Conservation (phyloP, 176 grass and related monocot genomes). For the Ananas comosus region DNA sequence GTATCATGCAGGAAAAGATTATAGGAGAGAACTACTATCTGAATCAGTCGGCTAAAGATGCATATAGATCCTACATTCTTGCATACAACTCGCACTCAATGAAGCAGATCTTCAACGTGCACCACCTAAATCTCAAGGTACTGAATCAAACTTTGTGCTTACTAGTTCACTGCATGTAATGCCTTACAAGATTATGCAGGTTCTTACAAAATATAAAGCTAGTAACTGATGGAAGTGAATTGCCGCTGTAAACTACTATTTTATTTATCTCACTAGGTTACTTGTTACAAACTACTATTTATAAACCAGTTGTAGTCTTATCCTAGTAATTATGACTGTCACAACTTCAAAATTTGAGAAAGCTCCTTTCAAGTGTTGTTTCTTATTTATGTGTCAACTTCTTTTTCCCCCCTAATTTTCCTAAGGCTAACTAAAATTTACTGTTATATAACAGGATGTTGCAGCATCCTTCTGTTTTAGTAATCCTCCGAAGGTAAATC, state of each 20-base stretch:
- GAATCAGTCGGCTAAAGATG: constrained; percentile 86
- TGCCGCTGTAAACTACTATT: too few relatives aligned
- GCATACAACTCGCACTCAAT: constrained; percentile 87
- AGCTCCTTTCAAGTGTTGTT: background rate
- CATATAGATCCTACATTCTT: constrained; percentile 79
- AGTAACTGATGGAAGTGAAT: too few relatives aligned
- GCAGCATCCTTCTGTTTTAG: constrained; percentile 77
- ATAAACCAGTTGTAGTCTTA: too few relatives aligned
- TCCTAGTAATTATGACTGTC: too few relatives aligned
- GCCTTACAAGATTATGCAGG: background rate
- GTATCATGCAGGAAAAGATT: constrained; percentile 67
- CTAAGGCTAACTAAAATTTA: background rate
- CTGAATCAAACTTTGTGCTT: background rate
- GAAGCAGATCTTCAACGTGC: constrained; percentile 92
- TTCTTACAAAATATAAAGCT: too few relatives aligned
- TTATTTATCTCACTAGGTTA: too few relatives aligned
- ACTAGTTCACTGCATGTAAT: background rate
- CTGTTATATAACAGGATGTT: constrained; percentile 43
- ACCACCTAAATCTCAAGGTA: constrained; percentile 89
- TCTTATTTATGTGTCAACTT: background rate
- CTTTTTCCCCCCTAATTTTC: background rate
- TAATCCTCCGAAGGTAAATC: constrained; percentile 70
- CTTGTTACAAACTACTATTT: too few relatives aligned
- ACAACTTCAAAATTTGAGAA: too few relatives aligned
- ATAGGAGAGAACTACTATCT: constrained; percentile 77